These are phyloP conservation scores for Candida sanyaensis DNA, from an alignment of 1,139 yeast genomes.

Conservation along the genomic window DNA sequence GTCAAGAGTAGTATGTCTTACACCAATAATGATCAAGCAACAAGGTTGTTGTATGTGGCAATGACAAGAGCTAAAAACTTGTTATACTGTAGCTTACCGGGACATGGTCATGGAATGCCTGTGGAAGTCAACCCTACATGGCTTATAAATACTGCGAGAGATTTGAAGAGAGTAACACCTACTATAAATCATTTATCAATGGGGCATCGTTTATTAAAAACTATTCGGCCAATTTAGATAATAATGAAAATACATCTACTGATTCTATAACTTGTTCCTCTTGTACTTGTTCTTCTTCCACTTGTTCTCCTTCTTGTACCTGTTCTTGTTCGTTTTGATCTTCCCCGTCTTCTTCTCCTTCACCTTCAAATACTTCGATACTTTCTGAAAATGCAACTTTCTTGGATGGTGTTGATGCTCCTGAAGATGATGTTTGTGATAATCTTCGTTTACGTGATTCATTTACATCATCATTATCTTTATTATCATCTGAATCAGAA, in stretches of 20 bases:
- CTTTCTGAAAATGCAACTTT: slow-evolving; percentile 50
- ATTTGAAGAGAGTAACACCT: slow-evolving; percentile 10
- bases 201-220: slow-evolving; percentile 4
- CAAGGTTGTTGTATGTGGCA: slow-evolving; percentile 59
- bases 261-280: slow-evolving; percentile 15
- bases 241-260: slow-evolving; percentile 32
- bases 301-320: too few species aligned
- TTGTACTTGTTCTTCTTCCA: slow-evolving; percentile 1
- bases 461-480: too few species aligned
- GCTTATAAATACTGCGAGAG: slow-evolving; percentile 6
- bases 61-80: slow-evolving; percentile 61
- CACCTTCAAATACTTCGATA: slow-evolving; percentile 47
- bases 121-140: slow-evolving; percentile 1
- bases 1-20: slow-evolving; percentile 24
- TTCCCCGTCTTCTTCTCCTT: too few species aligned
- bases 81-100: slow-evolving; percentile 36
- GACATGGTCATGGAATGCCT: neutral
- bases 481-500: too few species aligned
- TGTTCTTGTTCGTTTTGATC: slow-evolving; percentile 26
- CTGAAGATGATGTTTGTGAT: slow-evolving; percentile 26
- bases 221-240: slow-evolving; percentile 32
- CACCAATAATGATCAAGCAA: slow-evolving; percentile 17
- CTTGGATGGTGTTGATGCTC: slow-evolving; percentile 34
- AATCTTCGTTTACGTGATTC: slow-evolving; percentile 23
- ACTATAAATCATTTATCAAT: neutral